Base-by-base conservation (phyloP, 1,284 basidiomycete genomes). In the Cutaneotrichosporon sp. region DNA sequence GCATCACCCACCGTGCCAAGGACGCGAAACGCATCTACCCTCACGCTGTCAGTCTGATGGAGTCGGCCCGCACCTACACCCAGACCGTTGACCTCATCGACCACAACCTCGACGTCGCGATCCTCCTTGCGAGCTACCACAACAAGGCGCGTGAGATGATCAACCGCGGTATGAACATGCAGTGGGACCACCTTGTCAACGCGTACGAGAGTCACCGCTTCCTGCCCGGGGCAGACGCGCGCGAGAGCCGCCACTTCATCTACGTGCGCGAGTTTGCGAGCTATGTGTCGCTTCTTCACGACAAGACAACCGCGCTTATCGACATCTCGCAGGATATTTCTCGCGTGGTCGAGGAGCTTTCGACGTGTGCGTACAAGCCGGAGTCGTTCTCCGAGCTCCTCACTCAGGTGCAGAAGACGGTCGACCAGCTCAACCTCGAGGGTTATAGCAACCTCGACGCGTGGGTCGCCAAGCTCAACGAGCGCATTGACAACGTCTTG, bases 21-120 rank as follows among this genome's bases (percentile, higher is more conserved):
- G 95, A 99, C 73, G 95, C 95, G 68, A 98, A 97, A 83, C 85
- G 94, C 70, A 93, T 99, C 56, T 98, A 99, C 77, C 95, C 96
- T 0, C 93, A 97, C 82, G 97, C 97, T 2, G 96, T 98, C 66
- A 95, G 92, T 76, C 82, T 99, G 78, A 97, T 98, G 94, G 95
- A 99, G 83, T 96, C 94, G 0, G 92, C 98, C 14, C 84, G 95
- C 73, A 98, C 93, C 26, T 97, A 98, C 81, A 91, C 91, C 18
- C 96, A 98, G 83, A 97, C 92, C 0, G 82, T 95, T 74, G 91
- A 92, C 72, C 82, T 97, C 71, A 89, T 98, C 70, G 90, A 95
- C 75, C 85, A 85, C 53, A 92, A 96, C 75, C 90, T 89, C 71
- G 91, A 89, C 4, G 93, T 98, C 72, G 90, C 94, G 73, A 91